Evolutionary conservation across 805 yeast genomes (phyloP), one percentile per base, ranked within the genome.

Genomic region (Metschnikowia cerradonensis): DNA sequence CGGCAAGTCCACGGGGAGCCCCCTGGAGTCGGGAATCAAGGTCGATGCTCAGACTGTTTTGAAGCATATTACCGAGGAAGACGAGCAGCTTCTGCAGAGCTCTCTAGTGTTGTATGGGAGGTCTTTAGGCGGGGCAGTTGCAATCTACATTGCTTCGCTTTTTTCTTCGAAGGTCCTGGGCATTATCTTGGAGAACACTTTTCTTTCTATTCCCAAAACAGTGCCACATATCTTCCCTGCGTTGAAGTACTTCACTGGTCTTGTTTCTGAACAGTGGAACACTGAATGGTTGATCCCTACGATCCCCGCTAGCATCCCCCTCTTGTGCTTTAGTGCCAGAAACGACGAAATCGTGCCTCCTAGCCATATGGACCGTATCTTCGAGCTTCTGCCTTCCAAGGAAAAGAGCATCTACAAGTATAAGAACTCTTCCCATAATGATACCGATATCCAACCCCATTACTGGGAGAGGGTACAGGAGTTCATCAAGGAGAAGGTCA

Each of bases 271-370:
- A 63, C 67, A 75, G 15, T 92, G 99, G 99, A 81, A 86, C 48
- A 84, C 91, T 32, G 95, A 90, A 60, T 57, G 60, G 2, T 75
- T 81, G 34, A 82, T 92, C n/a, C 65, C 71, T 2, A 60, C 62
- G 19, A 71, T 87, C 13, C 79, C 83, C 5, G 60, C 75, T 0
- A 63, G 72, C 4, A 72, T 86, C 10, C 94, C 96, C 0, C 73
- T 85, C 32, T 71, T 91, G 38, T 81, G 91, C 58, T 63, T 91
- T 39, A 80, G 86, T 55, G 97, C 95, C 0, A 67, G 77, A 13
- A 72, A 75, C 34, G 99, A 92, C 70, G 99, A 92, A 67, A 83
- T 92, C 23, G 96, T 92, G 2, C 97, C 98, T 3, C 96, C 97
- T 0, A 55, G 58, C 1, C 97, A 92, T 62, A 89, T 91, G 91